Conservation (phyloP, 305 asterid species). For the Fraxinus baroniana region DNA sequence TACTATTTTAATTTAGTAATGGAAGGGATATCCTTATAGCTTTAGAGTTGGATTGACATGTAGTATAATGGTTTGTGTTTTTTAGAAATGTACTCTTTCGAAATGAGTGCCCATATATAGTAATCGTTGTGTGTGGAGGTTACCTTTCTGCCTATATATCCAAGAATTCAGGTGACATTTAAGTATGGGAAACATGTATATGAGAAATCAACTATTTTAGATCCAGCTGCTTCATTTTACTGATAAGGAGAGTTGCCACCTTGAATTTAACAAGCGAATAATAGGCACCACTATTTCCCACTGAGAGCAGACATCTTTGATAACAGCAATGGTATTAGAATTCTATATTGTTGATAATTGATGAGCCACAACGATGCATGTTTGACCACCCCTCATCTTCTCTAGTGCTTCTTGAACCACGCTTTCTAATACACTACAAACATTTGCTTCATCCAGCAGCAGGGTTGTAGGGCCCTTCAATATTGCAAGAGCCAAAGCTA, state of each 20-base stretch:
- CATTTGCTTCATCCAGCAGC: constrained; percentile 74
- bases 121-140: neutral
- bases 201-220: neutral
- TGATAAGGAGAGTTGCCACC: constrained; percentile 42
- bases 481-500: constrained; percentile 77
- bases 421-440: constrained; percentile 70
- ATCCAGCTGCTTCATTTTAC: constrained; percentile 9
- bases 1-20: too few relatives aligned
- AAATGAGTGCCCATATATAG: neutral
- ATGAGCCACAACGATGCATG: constrained; percentile 77
- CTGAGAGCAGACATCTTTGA: constrained; percentile 56
- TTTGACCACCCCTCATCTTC: constrained; percentile 68
- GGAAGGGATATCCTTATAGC: neutral
- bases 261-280: constrained; percentile 55
- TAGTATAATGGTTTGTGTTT: neutral
- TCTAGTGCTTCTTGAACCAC: constrained; percentile 72
- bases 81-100: neutral
- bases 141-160: neutral
- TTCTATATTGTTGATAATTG: constrained; percentile 51
- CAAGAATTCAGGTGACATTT: neutral
- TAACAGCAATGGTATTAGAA: constrained; percentile 64
- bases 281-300: constrained; percentile 53
- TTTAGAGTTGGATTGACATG: neutral
- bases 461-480: constrained; percentile 64
- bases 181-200: neutral